These are phyloP conservation scores for Schizothecium vesticola DNA, from an alignment of 495 filamentous ascomycete genomes.

Conservation along the genomic window DNA sequence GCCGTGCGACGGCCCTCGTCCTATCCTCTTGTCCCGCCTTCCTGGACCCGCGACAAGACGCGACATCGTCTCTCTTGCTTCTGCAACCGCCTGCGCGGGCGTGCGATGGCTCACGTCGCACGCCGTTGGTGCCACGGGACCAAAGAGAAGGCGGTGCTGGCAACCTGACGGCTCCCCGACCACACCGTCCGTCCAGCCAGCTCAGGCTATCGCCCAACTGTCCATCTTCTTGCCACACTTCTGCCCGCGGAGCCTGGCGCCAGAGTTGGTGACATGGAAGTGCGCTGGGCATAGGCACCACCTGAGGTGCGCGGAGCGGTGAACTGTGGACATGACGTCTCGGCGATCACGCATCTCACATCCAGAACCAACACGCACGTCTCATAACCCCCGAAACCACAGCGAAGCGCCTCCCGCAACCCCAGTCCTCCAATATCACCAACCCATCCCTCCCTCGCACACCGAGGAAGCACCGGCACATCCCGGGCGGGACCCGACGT, in stretches of 20 bases:
- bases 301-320: not conserved
- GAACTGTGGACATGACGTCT: not conserved
- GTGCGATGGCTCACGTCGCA: not conserved
- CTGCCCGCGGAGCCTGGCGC: not conserved
- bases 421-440: not conserved
- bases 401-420: not conserved
- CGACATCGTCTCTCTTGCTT: not conserved
- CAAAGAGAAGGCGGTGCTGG: not conserved
- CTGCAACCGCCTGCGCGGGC: not conserved
- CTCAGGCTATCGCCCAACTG: no score
- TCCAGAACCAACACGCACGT: not conserved
- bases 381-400: not conserved
- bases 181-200: not conserved
- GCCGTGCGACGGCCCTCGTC: not conserved
- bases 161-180: not conserved
- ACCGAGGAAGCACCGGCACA: not conserved
- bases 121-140: not conserved
- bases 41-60: not conserved
- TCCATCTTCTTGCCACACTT: not conserved
- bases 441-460: not conserved
- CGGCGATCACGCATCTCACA: not conserved
- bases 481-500: not conserved
- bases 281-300: not conserved
- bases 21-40: not conserved
- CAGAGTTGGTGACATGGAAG: not conserved